Conservation (phyloP, 345 rosid genomes). For the Brassica nigra region DNA sequence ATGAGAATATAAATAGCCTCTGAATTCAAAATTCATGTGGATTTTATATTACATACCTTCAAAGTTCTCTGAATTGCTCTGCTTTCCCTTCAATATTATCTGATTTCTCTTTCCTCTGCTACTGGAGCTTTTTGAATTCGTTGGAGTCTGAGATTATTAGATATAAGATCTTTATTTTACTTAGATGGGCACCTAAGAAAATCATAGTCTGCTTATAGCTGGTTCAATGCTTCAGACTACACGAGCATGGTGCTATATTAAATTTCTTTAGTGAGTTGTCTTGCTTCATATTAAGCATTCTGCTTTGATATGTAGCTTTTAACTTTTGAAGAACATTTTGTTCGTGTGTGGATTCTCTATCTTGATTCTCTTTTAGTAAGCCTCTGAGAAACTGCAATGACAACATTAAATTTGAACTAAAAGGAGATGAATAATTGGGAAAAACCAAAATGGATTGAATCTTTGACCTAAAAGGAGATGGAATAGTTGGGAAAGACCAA, state of each 20-base stretch:
- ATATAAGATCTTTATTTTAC: not conserved
- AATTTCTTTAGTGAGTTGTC: conserved; percentile 10
- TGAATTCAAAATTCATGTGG: conserved; percentile 39
- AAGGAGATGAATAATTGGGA: not conserved
- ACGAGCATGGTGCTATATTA: conserved; percentile 46
- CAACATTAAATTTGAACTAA: not conserved
- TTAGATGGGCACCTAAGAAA: conserved; percentile 33
- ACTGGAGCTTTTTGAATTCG: not conserved
- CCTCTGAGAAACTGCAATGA: not conserved
- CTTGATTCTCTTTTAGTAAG: not conserved
- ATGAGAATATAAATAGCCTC: conserved; percentile 31
- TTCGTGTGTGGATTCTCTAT: not conserved
- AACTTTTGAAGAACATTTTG: conserved; percentile 5
- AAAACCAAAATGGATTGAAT: not conserved
- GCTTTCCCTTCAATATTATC: not conserved
- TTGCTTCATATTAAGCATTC: conserved; percentile 5
- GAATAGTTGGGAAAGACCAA: no score
- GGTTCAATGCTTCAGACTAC: conserved; percentile 39
- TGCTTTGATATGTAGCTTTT: conserved; percentile 1
- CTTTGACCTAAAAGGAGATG: not conserved
- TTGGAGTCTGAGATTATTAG: not conserved
- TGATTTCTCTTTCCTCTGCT: not conserved
- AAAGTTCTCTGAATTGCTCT: conserved; percentile 48
- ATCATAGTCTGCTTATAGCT: conserved; percentile 37
- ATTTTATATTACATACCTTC: conserved; percentile 37